Percentiles rank a stretch among this genome's conserved stretches.
phyloP scores from a whole-genome alignment of 73 alveolate species.

The Diophrys sp. region DNA sequence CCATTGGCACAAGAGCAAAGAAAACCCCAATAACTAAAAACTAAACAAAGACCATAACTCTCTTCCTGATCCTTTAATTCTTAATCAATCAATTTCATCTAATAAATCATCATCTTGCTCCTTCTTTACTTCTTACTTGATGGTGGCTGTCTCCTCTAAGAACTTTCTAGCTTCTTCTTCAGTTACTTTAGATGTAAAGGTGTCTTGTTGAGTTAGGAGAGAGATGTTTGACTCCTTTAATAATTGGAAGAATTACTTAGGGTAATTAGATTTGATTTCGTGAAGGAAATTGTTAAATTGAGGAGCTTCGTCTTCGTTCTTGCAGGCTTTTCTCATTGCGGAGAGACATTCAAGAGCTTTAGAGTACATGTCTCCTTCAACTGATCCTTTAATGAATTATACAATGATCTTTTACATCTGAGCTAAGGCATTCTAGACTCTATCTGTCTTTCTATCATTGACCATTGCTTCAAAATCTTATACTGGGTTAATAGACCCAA shows the following conservation, averaged over 20 bases:
- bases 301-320: slow-evolving; percentile 85
- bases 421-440: slow-evolving; percentile 81
- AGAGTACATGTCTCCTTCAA: slow-evolving; percentile 79
- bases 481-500: slow-evolving; percentile 80
- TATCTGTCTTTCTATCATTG: slow-evolving; percentile 86
- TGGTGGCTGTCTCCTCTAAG: not conserved
- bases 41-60: too few species aligned
- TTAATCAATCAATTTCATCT: not conserved
- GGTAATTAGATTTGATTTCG: slow-evolving; percentile 43
- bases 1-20: too few species aligned
- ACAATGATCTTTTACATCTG: slow-evolving; percentile 76
- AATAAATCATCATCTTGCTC: not conserved
- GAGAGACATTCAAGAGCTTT: slow-evolving; percentile 89
- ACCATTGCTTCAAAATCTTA: slow-evolving; percentile 92
- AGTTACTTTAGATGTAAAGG: not conserved
- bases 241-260: too few species aligned
- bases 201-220: slow-evolving; percentile 41
- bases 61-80: too few species aligned
- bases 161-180: not conserved
- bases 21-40: too few species aligned
- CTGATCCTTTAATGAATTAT: slow-evolving; percentile 55
- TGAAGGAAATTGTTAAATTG: slow-evolving; percentile 77
- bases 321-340: slow-evolving; percentile 84
- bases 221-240: too few species aligned
- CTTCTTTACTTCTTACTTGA: not conserved